Percentiles rank a stretch among this genome's conserved stretches.
These are phyloP conservation scores for Thielaviopsis populi DNA, from an alignment of 2,329 filamentous ascomycete species.

Conservation along the genomic window DNA sequence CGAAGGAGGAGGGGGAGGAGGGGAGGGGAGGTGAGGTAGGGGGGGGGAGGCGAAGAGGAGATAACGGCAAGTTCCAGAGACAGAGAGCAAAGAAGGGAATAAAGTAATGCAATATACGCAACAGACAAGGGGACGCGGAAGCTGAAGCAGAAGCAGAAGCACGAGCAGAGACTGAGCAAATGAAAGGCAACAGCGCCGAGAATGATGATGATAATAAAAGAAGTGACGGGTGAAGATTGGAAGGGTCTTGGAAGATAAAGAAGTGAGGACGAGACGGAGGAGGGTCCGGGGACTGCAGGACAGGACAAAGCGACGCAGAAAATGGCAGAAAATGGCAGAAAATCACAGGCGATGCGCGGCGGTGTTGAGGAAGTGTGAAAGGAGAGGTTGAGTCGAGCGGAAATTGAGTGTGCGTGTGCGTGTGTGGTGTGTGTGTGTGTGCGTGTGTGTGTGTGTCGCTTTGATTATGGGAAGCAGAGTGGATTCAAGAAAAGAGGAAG, in stretches of 20 bases:
- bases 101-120: background rate
- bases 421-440: background rate
- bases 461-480: slow-evolving; percentile 3
- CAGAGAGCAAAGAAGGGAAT: background rate
- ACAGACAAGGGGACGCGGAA: background rate
- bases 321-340: too few species aligned
- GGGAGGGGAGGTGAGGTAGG: too few species aligned
- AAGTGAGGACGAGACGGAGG: background rate
- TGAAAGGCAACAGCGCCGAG: background rate
- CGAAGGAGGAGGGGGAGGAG: background rate
- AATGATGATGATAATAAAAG: background rate
- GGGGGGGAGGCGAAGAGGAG: background rate
- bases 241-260: background rate
- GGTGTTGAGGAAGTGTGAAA: slow-evolving; percentile 1
- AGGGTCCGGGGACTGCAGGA: background rate
- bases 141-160: too few species aligned
- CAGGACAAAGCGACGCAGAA: background rate
- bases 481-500: slow-evolving; percentile 3
- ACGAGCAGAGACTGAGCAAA: background rate
- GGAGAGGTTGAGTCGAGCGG: slow-evolving; percentile 9
- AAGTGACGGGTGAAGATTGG: background rate
- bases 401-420: slow-evolving; percentile 5
- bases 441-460: background rate
- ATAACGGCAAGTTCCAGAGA: background rate
- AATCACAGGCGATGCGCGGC: background rate